Percentiles rank a stretch among this genome's conserved stretches.
Conservation (phyloP, 169 alveolate species). For the Sarcocystis neurona region DNA sequence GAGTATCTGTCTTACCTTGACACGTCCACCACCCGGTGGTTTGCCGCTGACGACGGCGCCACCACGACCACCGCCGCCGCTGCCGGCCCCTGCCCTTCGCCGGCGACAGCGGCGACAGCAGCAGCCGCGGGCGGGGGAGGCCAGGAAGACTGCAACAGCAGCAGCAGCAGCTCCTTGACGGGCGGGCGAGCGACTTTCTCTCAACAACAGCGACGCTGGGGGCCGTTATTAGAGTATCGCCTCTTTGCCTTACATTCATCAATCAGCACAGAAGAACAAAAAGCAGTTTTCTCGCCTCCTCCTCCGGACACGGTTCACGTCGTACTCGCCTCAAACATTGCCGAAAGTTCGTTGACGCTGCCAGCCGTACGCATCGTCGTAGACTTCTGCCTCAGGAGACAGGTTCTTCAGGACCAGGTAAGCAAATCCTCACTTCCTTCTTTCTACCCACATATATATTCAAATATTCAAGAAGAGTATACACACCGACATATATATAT, state of each 20-base stretch:
- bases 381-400: constrained; percentile 76
- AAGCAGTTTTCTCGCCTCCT: constrained; percentile 56
- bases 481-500: background rate
- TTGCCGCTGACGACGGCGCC: background rate
- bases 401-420: constrained; percentile 67
- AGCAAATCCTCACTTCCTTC: too few relatives aligned
- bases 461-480: too few relatives aligned
- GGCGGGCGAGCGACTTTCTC: background rate
- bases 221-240: constrained; percentile 13
- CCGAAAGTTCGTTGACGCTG: constrained; percentile 92
- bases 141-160: background rate
- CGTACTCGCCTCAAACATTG: constrained; percentile 88
- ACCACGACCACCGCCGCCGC: background rate
- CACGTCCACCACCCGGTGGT: constrained; percentile 11
- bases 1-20: constrained; percentile 53
- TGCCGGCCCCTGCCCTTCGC: too few relatives aligned
- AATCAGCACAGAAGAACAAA: constrained; percentile 67
- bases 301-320: constrained; percentile 59
- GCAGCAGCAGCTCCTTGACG: constrained; percentile 1
- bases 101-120: background rate
- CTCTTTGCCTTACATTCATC: constrained; percentile 70
- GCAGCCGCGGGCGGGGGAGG: background rate
- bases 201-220: background rate
- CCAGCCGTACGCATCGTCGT: constrained; percentile 88
- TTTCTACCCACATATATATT: too few relatives aligned